Base-by-base conservation (phyloP, 176 grass and related monocot genomes). In the Alloteropsis semialata region DNA sequence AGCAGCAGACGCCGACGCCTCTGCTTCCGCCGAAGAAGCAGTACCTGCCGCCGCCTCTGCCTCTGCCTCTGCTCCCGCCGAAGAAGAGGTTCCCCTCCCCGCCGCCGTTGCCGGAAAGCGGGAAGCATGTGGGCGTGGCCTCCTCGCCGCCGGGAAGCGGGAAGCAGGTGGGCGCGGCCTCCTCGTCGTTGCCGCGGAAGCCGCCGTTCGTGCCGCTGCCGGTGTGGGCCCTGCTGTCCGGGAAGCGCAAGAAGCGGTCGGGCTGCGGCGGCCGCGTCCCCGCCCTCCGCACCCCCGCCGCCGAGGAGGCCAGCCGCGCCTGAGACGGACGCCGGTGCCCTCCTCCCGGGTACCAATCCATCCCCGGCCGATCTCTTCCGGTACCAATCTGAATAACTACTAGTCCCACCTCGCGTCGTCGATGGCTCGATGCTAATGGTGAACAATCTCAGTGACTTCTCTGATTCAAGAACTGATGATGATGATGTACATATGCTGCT, bases 191-290 rank as follows among this genome's bases (percentile, higher is more conserved):
- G 1, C n/a, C 41, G n/a, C 10, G 51, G 9, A 51, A 12, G 27
- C 10, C 16, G 37, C 60, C 66, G 19, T 85, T 81, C 32, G 49
- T 82, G 58, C 87, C 86, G 21, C 66, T 17, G 66, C 66, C 80
- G 46, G 80, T 72, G 46, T 65, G 74, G 80, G 44, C 65, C 21
- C 74, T 84, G 2, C 22, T 88, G 17, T 34, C 38, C 17, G 67
- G 75, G 72, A 71, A 85, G 83, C 83, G 77, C 65, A 88, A 88
- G 86, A 83, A 83, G 86, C 74, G 67, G 65, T 84, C 86, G 2
- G 71, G 88, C 71, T 85, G 82, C 63, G 78, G 88, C 54, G 78
- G 65, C 36, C 65, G 83, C 46, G 63, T 90, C 36, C 72, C 63
- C 38, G 73, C 79, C 32, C 55, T 71, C 29, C 62, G 45, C 18